Conservation (phyloP, 2,329 filamentous ascomycete genomes). For the Penicillium sp. region DNA sequence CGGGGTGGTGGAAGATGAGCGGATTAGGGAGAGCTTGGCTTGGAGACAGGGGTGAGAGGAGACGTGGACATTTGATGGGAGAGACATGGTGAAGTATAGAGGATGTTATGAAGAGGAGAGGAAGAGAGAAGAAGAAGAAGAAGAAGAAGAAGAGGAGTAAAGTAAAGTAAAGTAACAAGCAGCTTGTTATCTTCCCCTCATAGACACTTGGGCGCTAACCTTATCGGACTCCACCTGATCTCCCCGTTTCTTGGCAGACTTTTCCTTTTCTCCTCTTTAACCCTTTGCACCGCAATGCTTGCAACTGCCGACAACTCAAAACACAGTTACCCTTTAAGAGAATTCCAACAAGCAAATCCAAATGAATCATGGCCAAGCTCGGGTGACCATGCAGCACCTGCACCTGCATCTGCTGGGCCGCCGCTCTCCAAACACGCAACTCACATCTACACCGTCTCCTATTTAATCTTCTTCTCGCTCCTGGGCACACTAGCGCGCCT, state of each 20-base stretch:
- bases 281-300: neutral
- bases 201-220: neutral
- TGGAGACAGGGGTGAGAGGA: constrained; percentile 81
- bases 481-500: constrained; percentile 80
- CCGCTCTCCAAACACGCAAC: constrained; percentile 54
- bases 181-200: constrained; percentile 15
- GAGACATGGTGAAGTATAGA: constrained; percentile 27
- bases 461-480: constrained; percentile 81
- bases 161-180: neutral
- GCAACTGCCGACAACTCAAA: neutral
- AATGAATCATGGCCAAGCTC: constrained; percentile 9
- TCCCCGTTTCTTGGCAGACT: constrained; percentile 7
- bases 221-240: constrained; percentile 10
- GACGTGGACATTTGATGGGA: constrained; percentile 64
- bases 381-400: constrained; percentile 14
- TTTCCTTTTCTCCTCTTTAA: neutral
- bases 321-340: neutral
- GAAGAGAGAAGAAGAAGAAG: neutral
- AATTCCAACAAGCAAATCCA: neutral
- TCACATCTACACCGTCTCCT: constrained; percentile 69
- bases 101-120: neutral
- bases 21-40: constrained; percentile 86
- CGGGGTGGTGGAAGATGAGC: constrained; percentile 67
- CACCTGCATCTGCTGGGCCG: constrained; percentile 6
- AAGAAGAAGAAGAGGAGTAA: neutral